Base-by-base conservation (phyloP, 2,329 filamentous ascomycete genomes). In the Domatiomyces catenatus region DNA sequence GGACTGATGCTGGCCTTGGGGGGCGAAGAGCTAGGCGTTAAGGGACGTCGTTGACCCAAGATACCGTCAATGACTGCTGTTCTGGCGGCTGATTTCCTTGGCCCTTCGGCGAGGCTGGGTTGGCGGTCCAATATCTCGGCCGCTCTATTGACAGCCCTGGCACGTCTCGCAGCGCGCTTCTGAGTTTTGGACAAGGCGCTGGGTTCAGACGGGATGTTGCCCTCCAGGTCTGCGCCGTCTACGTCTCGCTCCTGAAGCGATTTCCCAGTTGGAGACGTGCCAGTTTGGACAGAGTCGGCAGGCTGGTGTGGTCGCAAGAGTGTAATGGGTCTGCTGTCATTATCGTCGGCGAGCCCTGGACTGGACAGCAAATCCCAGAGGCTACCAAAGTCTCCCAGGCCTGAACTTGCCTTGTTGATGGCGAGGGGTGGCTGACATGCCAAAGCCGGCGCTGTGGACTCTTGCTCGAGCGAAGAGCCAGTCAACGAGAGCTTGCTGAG, bases 381-480 rank as follows among this genome's bases (percentile, higher is more conserved):
- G 36, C 60, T 59, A 20, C 63, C 62, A 52, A 73, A 73, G 49
- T 73, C 69, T 32, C 70, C 70, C 20, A 73, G 58, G 62, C 5
- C 56, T 54, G 15, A 42, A 17, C 18, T 28, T 49, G 20, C 42
- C 20, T n/a, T 46, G 46, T 39, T 52, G 36, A 10, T 44, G 47
- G 43, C 42, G 42, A 15, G 42, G 44, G 2, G 43, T 46, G 24
- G n/a, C 32, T 49, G 17, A 22, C 8, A 18, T 18, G 12, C 17
- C 26, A 26, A 20, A 15, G 49, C 10, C 42, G 32, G n/a, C 7
- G 26, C 3, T 17, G 20, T 32, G 36, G 45, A 24, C 45, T 24
- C 47, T 19, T 4, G n/a, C 17, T 47, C 28, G 20, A 36, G n/a
- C 12, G 8, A 19, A 28, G 18, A 19, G 17, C 8, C 26, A 42